These are phyloP conservation scores for Talaromyces nanjingensis DNA, from an alignment of 495 filamentous ascomycete genomes.

Conservation along the genomic window DNA sequence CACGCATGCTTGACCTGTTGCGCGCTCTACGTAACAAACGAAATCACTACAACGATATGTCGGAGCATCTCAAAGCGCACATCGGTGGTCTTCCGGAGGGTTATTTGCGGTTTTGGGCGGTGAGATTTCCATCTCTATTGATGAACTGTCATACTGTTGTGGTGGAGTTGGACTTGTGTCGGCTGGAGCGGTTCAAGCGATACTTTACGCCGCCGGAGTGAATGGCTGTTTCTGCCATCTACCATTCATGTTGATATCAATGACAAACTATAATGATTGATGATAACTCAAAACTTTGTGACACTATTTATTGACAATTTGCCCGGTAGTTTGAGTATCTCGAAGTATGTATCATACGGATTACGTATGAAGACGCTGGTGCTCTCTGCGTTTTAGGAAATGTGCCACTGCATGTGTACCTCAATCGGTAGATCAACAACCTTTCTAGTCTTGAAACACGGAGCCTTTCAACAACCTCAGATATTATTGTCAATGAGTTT, in stretches of 20 bases:
- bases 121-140: conserved; percentile 72
- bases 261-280: not conserved
- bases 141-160: conserved; percentile 74
- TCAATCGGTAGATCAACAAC: too few relatives aligned
- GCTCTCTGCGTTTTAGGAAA: too few relatives aligned
- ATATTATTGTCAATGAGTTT: too few relatives aligned
- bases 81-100: conserved; percentile 78
- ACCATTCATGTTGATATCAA: not conserved
- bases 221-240: not conserved
- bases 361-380: not conserved
- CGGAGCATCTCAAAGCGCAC: conserved; percentile 63
- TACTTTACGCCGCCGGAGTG: conserved; percentile 49
- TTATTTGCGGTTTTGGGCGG: conserved; percentile 81
- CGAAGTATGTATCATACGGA: not conserved
- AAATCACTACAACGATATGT: conserved; percentile 90
- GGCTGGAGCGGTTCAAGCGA: conserved; percentile 65
- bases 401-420: too few relatives aligned
- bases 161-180: conserved; percentile 54
- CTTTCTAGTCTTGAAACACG: too few relatives aligned
- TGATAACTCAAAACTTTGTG: not conserved
- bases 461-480: too few relatives aligned
- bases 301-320: not conserved
- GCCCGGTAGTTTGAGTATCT: not conserved
- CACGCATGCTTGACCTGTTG: conserved; percentile 74
- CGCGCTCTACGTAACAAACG: conserved; percentile 92